Percentiles rank a stretch among this genome's conserved stretches.
Evolutionary conservation across 1,284 basidiomycete species (phyloP).

Genomic region (Cutaneotrichosporon spelunceum): DNA sequence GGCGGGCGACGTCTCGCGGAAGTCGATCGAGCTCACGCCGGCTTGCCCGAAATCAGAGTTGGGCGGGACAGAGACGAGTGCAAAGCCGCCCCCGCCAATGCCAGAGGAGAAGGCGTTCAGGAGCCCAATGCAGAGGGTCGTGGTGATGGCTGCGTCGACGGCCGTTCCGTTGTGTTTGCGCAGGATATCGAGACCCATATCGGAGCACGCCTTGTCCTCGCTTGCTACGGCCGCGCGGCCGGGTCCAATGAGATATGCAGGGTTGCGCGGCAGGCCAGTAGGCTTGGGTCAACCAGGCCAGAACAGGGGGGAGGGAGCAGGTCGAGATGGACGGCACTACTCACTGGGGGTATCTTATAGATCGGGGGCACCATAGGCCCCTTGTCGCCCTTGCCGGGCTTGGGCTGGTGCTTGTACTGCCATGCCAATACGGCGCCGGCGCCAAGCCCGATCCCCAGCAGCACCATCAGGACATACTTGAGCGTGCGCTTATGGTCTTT

Average conservation of each 20-base stretch:
- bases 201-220: constrained; percentile 78
- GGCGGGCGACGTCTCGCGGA: constrained; percentile 79
- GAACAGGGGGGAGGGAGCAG: neutral
- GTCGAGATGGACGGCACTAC: neutral
- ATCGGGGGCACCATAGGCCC: constrained; percentile 26
- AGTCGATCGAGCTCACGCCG: constrained; percentile 74
- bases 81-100: constrained; percentile 88
- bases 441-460: constrained; percentile 14
- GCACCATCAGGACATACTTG: constrained; percentile 7
- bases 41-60: constrained; percentile 30
- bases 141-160: constrained; percentile 78
- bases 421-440: constrained; percentile 12
- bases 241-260: constrained; percentile 69
- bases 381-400: constrained; percentile 4
- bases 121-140: constrained; percentile 78
- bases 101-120: constrained; percentile 82
- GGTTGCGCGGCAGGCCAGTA: constrained; percentile 57
- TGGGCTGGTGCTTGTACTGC: neutral
- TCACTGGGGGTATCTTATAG: constrained; percentile 21
- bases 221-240: constrained; percentile 77
- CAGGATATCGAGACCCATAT: constrained; percentile 71
- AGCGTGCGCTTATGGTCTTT: neutral
- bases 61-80: constrained; percentile 73
- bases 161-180: constrained; percentile 79
- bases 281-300: constrained; percentile 31